Conservation (phyloP, 306 rosid genomes). For the Senna tora region DNA sequence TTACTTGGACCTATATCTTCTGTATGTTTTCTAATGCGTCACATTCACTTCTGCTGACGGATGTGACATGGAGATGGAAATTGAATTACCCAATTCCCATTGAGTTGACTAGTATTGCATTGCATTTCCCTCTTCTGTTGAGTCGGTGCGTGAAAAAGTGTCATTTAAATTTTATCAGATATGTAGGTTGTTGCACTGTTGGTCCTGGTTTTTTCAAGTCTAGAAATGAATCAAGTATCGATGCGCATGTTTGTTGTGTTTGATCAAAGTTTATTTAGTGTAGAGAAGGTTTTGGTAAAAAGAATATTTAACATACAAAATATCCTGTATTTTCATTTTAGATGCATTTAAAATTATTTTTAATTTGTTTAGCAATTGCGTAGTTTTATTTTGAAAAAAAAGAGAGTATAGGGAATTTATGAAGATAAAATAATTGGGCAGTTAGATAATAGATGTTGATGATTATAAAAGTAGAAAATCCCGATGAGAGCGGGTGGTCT, state of each 20-base stretch:
- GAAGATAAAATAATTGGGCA: too few species aligned
- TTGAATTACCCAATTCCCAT: neutral
- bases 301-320: too few species aligned
- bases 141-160: neutral
- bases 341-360: neutral
- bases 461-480: neutral
- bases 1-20: neutral
- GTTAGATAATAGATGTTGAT: neutral
- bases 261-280: too few species aligned
- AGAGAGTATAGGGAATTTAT: too few species aligned
- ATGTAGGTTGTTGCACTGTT: neutral
- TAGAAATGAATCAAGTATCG: too few species aligned
- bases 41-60: neutral
- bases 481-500: slow-evolving; percentile 58
- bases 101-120: neutral
- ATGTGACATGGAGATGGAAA: neutral
- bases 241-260: too few species aligned
- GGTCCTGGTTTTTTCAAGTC: neutral
- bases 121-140: neutral
- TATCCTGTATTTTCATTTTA: too few species aligned
- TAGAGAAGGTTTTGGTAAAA: too few species aligned
- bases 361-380: too few species aligned
- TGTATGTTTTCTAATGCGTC: too few species aligned
- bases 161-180: neutral
- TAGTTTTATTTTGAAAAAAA: too few species aligned